phyloP scores from a whole-genome alignment of 768 basidiomycete species.

The Hypholoma fasciculare region DNA sequence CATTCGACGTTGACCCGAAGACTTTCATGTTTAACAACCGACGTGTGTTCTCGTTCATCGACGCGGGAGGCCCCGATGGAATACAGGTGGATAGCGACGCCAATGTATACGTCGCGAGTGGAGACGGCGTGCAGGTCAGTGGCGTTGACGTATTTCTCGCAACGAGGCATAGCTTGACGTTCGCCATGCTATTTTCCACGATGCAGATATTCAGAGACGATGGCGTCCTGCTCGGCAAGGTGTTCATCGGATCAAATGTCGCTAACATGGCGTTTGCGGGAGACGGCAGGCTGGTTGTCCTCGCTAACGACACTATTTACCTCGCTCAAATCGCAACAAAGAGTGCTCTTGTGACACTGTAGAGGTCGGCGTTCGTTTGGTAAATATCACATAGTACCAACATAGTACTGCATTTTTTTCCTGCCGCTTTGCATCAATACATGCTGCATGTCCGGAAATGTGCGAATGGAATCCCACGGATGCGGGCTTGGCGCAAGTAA shows the following conservation, averaged over 20 bases:
- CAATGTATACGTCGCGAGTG: slow-evolving; percentile 66
- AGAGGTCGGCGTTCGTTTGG: neutral
- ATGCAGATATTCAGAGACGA: slow-evolving; percentile 51
- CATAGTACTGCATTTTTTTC: too few relatives aligned
- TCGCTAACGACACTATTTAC: slow-evolving; percentile 45
- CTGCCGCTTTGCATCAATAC: too few relatives aligned
- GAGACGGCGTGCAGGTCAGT: slow-evolving; percentile 61
- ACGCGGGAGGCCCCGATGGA: slow-evolving; percentile 67
- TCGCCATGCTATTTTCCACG: neutral
- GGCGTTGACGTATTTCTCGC: neutral
- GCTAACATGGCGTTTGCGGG: slow-evolving; percentile 47
- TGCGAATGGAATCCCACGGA: too few relatives aligned
- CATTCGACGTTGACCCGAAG: slow-evolving; percentile 59
- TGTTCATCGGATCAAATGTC: slow-evolving; percentile 27
- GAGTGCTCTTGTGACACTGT: slow-evolving; percentile 16
- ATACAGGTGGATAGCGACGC: slow-evolving; percentile 61
- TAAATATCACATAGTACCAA: too few relatives aligned
- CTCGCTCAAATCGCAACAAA: slow-evolving; percentile 44
- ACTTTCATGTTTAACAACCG: slow-evolving; percentile 55
- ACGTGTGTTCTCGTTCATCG: slow-evolving; percentile 64
- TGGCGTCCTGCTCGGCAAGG: slow-evolving; percentile 55
- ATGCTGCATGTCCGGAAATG: too few relatives aligned
- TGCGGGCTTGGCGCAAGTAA: too few relatives aligned
- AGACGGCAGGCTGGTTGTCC: slow-evolving; percentile 37
- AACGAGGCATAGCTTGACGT: neutral